A percentile compares a stretch with the other conserved stretches of the same genome.
Conservation (phyloP, 2,329 filamentous ascomycete genomes). For the Stenocarpella maydis region DNA sequence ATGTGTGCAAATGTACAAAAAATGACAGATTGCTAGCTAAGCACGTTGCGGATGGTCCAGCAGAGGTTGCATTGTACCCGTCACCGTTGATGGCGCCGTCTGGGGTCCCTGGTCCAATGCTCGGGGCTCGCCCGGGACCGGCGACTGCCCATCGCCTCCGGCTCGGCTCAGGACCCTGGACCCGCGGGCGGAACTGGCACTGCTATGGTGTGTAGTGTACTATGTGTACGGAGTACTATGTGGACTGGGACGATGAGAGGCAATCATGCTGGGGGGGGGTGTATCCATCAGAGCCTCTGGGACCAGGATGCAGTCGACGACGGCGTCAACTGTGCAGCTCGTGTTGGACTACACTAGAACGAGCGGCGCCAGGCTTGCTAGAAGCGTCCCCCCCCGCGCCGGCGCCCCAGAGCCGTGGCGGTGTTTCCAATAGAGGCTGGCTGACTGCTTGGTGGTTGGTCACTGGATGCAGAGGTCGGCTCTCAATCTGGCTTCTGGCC, state of each 20-base stretch:
- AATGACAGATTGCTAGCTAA: neutral
- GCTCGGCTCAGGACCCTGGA: neutral
- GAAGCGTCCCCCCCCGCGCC: neutral
- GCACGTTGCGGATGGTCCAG: neutral
- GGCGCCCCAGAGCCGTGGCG: too few species aligned
- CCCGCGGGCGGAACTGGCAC: neutral
- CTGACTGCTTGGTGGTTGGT: neutral
- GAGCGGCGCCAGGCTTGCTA: too few species aligned
- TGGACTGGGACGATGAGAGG: too few species aligned
- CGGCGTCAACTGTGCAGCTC: neutral
- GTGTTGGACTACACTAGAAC: neutral
- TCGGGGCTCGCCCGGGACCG: slow-evolving; percentile 11
- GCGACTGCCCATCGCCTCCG: neutral
- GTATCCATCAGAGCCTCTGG: neutral
- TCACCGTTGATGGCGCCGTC: neutral
- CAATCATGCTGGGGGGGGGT: neutral
- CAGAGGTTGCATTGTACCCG: neutral
- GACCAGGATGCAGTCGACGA: neutral
- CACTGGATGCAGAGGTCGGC: neutral
- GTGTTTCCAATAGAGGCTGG: too few species aligned
- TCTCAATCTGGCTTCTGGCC: neutral
- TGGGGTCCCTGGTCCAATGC: neutral
- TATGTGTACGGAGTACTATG: too few species aligned
- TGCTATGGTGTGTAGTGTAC: too few species aligned
- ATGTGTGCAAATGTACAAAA: neutral